Percentiles rank a stretch among this genome's conserved stretches.
Evolutionary conservation across 164 flowering plant genomes (phyloP).

Genomic region (Sextonia rubra): DNA sequence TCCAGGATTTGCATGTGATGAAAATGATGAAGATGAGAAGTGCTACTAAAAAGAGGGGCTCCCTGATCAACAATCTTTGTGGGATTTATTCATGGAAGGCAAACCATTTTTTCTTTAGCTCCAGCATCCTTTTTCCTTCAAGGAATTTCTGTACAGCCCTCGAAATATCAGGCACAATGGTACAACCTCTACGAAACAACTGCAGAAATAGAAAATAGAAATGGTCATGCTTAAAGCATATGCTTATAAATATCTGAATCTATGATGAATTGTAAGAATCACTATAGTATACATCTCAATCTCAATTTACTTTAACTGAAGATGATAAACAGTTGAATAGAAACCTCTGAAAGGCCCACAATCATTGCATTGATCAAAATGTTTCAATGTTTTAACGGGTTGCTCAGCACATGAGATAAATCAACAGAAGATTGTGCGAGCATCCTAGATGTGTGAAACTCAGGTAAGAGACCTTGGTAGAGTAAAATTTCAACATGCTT

Average conservation of each 20-base stretch:
- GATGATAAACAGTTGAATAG: no score
- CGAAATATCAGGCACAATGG: slow-evolving; percentile 13
- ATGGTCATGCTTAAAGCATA: background rate
- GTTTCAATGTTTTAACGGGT: no score
- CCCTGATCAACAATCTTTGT: background rate
- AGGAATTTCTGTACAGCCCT: slow-evolving; percentile 15
- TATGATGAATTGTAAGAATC: no score
- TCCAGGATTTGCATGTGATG: background rate
- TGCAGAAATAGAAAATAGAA: background rate
- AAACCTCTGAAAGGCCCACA: no score
- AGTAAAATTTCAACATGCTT: no score
- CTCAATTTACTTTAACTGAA: no score
- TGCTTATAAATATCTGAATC: no score
- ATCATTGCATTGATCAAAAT: no score
- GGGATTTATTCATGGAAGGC: background rate
- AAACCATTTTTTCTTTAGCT: slow-evolving; percentile 13
- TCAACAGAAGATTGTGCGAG: no score
- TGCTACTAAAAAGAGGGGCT: background rate
- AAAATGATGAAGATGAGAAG: background rate
- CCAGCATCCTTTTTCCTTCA: slow-evolving; percentile 5
- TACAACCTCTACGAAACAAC: slow-evolving; percentile 18
- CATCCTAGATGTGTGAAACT: no score
- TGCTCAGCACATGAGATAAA: no score
- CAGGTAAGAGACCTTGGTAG: no score
- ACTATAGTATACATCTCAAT: background rate